These are phyloP conservation scores for Trametes villosa DNA, from an alignment of 768 basidiomycete genomes.

Conservation along the genomic window DNA sequence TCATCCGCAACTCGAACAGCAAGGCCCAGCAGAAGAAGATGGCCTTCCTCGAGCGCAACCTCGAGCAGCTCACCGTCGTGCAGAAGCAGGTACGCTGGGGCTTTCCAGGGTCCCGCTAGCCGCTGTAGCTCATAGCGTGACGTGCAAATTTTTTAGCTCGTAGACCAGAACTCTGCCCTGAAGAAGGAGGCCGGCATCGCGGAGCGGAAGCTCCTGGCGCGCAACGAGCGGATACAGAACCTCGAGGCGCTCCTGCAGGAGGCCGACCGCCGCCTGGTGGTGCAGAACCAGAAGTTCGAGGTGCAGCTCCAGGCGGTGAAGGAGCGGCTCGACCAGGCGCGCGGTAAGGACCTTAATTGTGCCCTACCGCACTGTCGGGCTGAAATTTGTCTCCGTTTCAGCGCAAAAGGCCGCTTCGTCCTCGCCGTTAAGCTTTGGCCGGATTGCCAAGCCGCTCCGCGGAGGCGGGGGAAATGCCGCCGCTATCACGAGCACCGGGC, in stretches of 20 bases:
- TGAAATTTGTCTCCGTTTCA: slow-evolving; percentile 37
- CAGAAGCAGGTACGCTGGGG: slow-evolving; percentile 84
- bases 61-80: slow-evolving; percentile 92
- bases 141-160: slow-evolving; percentile 61
- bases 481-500: slow-evolving; percentile 46
- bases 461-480: slow-evolving; percentile 78
- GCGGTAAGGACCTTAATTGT: slow-evolving; percentile 57
- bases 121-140: slow-evolving; percentile 24
- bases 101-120: background rate
- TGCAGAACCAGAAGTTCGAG: slow-evolving; percentile 96
- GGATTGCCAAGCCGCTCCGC: slow-evolving; percentile 95
- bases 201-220: slow-evolving; percentile 92
- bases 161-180: slow-evolving; percentile 95
- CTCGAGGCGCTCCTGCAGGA: slow-evolving; percentile 92
- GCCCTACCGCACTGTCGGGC: slow-evolving; percentile 12
- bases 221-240: slow-evolving; percentile 98
- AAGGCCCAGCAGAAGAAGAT: slow-evolving; percentile 99
- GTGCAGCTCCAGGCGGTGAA: slow-evolving; percentile 89
- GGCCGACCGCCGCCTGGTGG: slow-evolving; percentile 88
- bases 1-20: slow-evolving; percentile 97
- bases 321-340: slow-evolving; percentile 89
- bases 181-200: slow-evolving; percentile 98
- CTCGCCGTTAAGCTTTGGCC: slow-evolving; percentile 81
- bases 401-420: slow-evolving; percentile 80
- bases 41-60: slow-evolving; percentile 95